Base-by-base conservation (phyloP, 305 asterid species). In the Salvia sclarea region DNA sequence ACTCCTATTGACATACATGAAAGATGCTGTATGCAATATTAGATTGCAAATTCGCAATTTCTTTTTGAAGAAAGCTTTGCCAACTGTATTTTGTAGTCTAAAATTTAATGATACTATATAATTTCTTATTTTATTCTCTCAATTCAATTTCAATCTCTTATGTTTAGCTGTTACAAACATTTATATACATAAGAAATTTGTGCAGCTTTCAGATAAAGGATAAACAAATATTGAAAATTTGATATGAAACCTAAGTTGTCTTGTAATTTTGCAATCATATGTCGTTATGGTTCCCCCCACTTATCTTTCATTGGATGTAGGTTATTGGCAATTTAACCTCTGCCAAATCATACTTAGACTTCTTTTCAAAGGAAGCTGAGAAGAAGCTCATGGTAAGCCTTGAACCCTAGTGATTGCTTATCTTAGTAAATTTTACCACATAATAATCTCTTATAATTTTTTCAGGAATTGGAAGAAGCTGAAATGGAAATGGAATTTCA, bases 401-500 rank as follows among this genome's bases (percentile, higher is more conserved):
- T n/a, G 59, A 61, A 43, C 62, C 74, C 72, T 68, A 62, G 4
- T 41, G 53, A 62, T 22, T 54, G 10, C 65, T 58, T 33, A 22
- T 22, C 53, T 59, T 18, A 20, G 53, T 61, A 71, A 57, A 44
- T 76, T 64, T 57, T 20, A 70, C 58, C 37, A 44, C 37, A 63
- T 60, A 63, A 69, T 65, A 70, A 61, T 66, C 70, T 61, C 33
- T 64, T 61, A 11, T 72, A 38, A 69, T 69, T 58, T 55, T 73
- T 70, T 28, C 65, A 94, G 99, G 99, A 94, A 77, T 70, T 89
- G 64, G 98, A 91, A 84, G 98, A 91, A 81, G 95, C 97, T 71
- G 97, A 94, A 78, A 84, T 89, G 64, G 99, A 94, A 83, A 75
- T 91, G 92, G 98, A 94, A 78, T 88, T 89, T 81, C 83, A 87